Evolutionary conservation across 2,329 filamentous ascomycete genomes (phyloP).

Genomic region (Trichoderma cornu-damae): DNA sequence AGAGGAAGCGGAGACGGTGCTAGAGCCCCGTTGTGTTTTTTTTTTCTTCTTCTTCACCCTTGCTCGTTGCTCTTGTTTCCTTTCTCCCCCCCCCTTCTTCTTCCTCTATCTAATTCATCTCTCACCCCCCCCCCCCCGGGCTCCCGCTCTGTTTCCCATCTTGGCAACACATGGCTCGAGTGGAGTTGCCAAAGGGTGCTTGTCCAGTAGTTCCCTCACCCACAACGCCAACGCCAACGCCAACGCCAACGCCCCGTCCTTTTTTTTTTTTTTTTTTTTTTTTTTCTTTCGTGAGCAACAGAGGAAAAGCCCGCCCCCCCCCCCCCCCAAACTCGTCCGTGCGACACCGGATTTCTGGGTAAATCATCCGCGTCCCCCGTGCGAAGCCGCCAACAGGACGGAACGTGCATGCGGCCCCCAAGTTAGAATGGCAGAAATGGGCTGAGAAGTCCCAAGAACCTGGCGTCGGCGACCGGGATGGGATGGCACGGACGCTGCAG

Average conservation of each 20-base stretch:
- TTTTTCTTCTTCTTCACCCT: background rate
- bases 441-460: background rate
- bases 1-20: background rate
- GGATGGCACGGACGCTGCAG: background rate
- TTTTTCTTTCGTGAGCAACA: no score
- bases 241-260: background rate
- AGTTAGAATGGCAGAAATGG: background rate
- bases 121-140: conserved; percentile 1
- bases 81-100: background rate
- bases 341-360: conserved; percentile 16
- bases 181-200: conserved; percentile 8
- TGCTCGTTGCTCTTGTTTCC: background rate
- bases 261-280: no score
- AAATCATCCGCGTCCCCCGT: conserved; percentile 12
- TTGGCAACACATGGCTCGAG: conserved; percentile 18
- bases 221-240: background rate
- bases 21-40: background rate
- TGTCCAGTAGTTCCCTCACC: background rate
- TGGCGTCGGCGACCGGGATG: background rate
- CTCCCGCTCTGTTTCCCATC: conserved; percentile 5
- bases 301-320: no score
- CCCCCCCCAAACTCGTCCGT: conserved; percentile 9
- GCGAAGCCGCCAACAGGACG: background rate
- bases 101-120: background rate
- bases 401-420: background rate